Base-by-base conservation (phyloP, 2,329 filamentous ascomycete genomes). In the Septoria petroselini region DNA sequence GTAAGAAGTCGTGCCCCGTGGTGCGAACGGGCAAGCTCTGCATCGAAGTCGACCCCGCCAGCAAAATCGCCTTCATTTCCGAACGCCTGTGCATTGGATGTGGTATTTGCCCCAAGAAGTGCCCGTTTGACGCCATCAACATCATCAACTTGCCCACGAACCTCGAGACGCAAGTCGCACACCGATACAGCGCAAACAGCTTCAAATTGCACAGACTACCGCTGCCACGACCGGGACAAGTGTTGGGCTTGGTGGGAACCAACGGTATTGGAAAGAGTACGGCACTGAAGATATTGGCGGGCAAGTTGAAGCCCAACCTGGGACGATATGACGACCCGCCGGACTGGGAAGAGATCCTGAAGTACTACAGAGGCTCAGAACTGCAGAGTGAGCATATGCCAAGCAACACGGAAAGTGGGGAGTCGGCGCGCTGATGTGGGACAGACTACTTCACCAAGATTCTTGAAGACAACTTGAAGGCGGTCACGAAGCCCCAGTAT, bases 251-350 rank as follows among this genome's bases (percentile, higher is more conserved):
- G 44, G 94, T 98, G 37, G 94, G 93, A 71, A 97, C 93, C 64
- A 98, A 98, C 83, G 93, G 94, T 89, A 98, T 97, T 65, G 93
- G 93, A 73, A 98, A 98, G 83, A 96, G 90, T 76, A 98, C 93
- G n/a, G 94, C 93, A 7, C 77, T 98, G 71, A 98, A 98, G 79
- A 96, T 98, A 70, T 83, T 98, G 65, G 95, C 89, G 66, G 93
- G 93, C 68, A 98, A 97, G 76, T 80, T 98, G 66, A 98, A 98
- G 82, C 93, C 93, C 53, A 98, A 98, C 72, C 73, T 98, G 73
- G 93, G 94, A 60, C 82, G 86, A 68, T 95, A 87, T 70, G 91
- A 97, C 61, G 94, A 97, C 73, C 91, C 93, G 7, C 94, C 93
- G 11, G 93, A 98, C 71, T 98, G 94, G 93, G 91, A 97, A 75